Evolutionary conservation across 2,329 filamentous ascomycete species (phyloP).

Genomic region (Dactylellina leptospora): DNA sequence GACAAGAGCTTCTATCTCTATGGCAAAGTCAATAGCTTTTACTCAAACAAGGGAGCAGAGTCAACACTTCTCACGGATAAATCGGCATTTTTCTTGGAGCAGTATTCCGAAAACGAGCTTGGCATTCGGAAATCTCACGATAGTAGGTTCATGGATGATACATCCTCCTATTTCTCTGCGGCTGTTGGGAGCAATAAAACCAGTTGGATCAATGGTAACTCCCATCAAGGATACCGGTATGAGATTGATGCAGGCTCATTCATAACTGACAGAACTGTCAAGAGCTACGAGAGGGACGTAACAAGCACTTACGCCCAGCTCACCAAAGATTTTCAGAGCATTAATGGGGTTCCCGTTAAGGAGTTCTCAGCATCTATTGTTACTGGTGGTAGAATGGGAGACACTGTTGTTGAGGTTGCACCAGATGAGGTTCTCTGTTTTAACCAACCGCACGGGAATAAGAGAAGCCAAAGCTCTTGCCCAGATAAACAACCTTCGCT

Average conservation of each 20-base stretch:
- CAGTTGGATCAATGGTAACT: constrained; percentile 35
- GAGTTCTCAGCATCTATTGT: not conserved
- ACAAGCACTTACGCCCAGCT: constrained; percentile 29
- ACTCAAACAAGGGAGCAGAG: constrained; percentile 25
- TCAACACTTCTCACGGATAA: constrained; percentile 45
- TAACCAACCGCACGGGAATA: constrained; percentile 17
- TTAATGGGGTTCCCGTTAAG: constrained; percentile 32
- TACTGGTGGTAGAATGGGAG: not conserved
- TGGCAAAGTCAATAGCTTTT: constrained; percentile 32
- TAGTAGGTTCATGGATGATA: constrained; percentile 28
- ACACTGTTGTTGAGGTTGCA: not conserved
- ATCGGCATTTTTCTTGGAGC: constrained; percentile 20
- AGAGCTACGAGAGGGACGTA: constrained; percentile 27
- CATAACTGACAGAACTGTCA: constrained; percentile 25
- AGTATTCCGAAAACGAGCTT: constrained; percentile 7
- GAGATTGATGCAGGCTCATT: constrained; percentile 20
- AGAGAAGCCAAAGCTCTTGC: constrained; percentile 7
- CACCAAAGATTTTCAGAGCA: constrained; percentile 25
- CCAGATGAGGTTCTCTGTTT: constrained; percentile 26
- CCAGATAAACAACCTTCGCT: constrained; percentile 7
- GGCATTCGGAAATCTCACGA: constrained; percentile 17
- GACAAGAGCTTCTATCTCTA: constrained; percentile 46
- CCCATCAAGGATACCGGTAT: constrained; percentile 32
- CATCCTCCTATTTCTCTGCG: constrained; percentile 37
- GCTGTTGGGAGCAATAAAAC: constrained; percentile 34